Evolutionary conservation across 768 basidiomycete genomes (phyloP).

Genomic region (Lactarius quietus): DNA sequence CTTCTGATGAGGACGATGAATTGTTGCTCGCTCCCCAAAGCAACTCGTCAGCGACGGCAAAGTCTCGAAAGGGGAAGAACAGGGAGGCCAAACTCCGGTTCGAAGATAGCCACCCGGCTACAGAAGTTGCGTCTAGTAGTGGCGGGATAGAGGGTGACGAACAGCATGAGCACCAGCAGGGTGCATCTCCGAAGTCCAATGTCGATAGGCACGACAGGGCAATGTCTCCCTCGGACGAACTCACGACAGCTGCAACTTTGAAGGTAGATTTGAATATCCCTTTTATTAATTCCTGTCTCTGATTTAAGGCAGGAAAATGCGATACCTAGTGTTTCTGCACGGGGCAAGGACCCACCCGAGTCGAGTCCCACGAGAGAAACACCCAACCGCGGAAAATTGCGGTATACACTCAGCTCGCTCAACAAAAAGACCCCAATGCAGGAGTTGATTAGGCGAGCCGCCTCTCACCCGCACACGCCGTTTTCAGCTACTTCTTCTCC

Average conservation of each 20-base stretch:
- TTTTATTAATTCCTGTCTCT: neutral
- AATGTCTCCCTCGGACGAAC: neutral
- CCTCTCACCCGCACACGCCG: constrained; percentile 62
- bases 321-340: neutral
- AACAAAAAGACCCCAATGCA: constrained; percentile 59
- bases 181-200: neutral
- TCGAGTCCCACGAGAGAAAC: constrained; percentile 4
- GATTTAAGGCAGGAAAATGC: constrained; percentile 9
- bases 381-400: constrained; percentile 1
- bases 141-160: neutral
- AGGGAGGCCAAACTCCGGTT: neutral
- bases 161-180: neutral
- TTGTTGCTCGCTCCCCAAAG: constrained; percentile 14
- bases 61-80: constrained; percentile 23
- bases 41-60: constrained; percentile 17
- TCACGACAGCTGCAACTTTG: neutral
- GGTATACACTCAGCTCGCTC: constrained; percentile 19
- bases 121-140: neutral
- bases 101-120: neutral
- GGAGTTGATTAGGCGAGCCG: constrained; percentile 70
- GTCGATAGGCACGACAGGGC: neutral
- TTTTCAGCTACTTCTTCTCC: constrained; percentile 37
- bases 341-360: neutral
- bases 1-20: constrained; percentile 22
- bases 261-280: constrained; percentile 1